These are phyloP conservation scores for Candida glaebosa DNA, from an alignment of 805 yeast species.

Conservation along the genomic window DNA sequence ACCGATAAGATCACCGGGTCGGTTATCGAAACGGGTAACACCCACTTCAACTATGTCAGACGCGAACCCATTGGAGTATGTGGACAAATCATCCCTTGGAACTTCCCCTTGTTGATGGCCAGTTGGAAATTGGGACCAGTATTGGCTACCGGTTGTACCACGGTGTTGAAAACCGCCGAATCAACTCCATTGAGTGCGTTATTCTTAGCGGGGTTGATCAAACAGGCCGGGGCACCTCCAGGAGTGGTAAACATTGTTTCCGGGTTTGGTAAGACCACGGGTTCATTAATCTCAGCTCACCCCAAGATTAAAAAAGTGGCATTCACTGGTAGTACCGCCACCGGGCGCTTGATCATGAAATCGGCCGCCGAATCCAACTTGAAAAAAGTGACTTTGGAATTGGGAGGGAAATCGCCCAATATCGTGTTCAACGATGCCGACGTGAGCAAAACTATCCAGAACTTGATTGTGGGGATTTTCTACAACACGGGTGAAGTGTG, in stretches of 20 bases:
- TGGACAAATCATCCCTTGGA: constrained; percentile 97
- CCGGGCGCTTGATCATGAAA: constrained; percentile 81
- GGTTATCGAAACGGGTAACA: constrained; percentile 67
- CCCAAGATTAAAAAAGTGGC: constrained; percentile 85
- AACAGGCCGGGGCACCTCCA: constrained; percentile 85
- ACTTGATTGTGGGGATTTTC: constrained; percentile 79
- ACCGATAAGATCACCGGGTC: constrained; percentile 84
- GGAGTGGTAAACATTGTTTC: constrained; percentile 87
- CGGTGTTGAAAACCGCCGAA: constrained; percentile 88
- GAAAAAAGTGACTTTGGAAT: constrained; percentile 89
- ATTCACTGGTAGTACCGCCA: constrained; percentile 91
- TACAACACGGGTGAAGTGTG: constrained; percentile 96
- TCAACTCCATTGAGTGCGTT: constrained; percentile 88
- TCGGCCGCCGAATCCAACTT: constrained; percentile 74
- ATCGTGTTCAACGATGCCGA: constrained; percentile 85
- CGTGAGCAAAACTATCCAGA: constrained; percentile 68
- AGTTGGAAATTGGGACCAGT: constrained; percentile 96
- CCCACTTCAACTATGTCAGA: constrained; percentile 73
- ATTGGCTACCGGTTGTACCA: constrained; percentile 83
- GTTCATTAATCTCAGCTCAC: constrained; percentile 75
- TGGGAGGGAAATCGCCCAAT: constrained; percentile 96
- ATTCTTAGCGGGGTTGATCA: constrained; percentile 62
- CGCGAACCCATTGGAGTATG: constrained; percentile 94
- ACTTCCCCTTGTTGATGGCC: constrained; percentile 91
- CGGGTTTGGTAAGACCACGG: constrained; percentile 84